Conservation (phyloP, 2,329 filamentous ascomycete species). For the Aspergillus sergii region DNA sequence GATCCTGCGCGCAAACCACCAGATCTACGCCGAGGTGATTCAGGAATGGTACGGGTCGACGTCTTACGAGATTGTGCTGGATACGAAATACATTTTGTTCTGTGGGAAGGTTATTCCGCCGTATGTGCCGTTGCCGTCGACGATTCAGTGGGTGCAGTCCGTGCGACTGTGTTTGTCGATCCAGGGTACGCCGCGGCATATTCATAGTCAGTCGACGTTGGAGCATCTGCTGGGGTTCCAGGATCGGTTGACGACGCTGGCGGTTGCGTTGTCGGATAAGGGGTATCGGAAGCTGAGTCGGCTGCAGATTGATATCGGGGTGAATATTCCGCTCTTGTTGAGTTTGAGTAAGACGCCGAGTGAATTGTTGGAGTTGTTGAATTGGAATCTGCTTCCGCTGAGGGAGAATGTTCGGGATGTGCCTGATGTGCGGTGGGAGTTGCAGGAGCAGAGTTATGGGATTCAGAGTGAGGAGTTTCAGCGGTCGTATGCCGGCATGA, state of each 20-base stretch:
- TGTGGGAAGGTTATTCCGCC: conserved; percentile 13
- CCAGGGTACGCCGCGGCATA: conserved; percentile 12
- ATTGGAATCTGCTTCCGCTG: conserved; percentile 11
- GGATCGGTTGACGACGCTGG: conserved; percentile 6
- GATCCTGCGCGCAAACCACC: conserved; percentile 12
- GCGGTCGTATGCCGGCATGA: conserved; percentile 6
- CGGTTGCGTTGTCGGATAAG: background rate
- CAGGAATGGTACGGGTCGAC: conserved; percentile 15
- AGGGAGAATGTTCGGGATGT: conserved; percentile 4
- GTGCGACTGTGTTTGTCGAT: conserved; percentile 10
- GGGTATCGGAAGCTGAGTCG: background rate
- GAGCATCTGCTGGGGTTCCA: conserved; percentile 12
- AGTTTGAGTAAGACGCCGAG: conserved; percentile 16
- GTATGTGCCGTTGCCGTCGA: conserved; percentile 12
- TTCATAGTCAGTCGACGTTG: conserved; percentile 4
- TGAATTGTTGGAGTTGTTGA: conserved; percentile 10
- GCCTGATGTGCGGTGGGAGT: conserved; percentile 1
- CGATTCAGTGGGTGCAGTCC: conserved; percentile 8
- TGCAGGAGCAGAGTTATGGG: conserved; percentile 16
- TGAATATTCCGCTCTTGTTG: conserved; percentile 14
- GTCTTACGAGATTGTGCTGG: conserved; percentile 13
- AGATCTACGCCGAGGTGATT: conserved; percentile 12
- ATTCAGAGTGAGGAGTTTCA: conserved; percentile 14
- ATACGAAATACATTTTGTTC: conserved; percentile 16
- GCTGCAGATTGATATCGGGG: conserved; percentile 6